Base-by-base conservation (phyloP, 495 filamentous ascomycete species). In the Aspergillus homomorphus region DNA sequence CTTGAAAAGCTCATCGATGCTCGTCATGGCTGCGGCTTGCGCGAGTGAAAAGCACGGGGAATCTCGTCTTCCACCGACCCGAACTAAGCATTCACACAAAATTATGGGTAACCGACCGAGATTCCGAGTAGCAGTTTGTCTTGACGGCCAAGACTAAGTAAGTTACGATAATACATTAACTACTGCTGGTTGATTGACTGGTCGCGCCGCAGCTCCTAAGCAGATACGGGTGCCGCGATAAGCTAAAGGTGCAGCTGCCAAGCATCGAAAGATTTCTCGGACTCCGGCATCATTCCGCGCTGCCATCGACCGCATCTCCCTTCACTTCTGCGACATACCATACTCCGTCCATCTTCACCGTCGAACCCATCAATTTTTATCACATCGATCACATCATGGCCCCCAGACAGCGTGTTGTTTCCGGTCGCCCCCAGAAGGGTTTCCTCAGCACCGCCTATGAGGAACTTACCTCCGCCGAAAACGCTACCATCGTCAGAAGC, bases 1-100 rank as follows among this genome's bases (percentile, higher is more conserved):
- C 74, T 93, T 92, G 80, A 95, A 95, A 33, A 95, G 77, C 58
- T 91, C 88, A 67, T 93, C 88, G 67, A 93, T 84, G 69, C 82
- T 89, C 22, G 87, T 79, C 88, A 92, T 94, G 58, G 59, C 75
- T 66, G 67, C 66, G 62, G 62, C 45, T 53, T 60, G 56, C 56
- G 49, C 38, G 33, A 20, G 45, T 26, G 4, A 7, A 21, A 43
- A 20, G 30, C 42, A 8, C 19, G 38, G 55, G 43, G 23, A 23
- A 22, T 24, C n/a, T 19, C 15, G 4, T 51, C 54, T 59, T 38
- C 21, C 33, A 46, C 54, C 59, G 41, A 50, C 45, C 33, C 59
- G 28, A 23, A 16, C 10, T 12, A 38, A 38, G 33, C 15, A 14
- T 38, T 2, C 33, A 12, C 12, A 12, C 7, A 38, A 14, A 7